A percentile compares a stretch with the other conserved stretches of the same genome.
These are phyloP conservation scores for Silene conica DNA, from an alignment of 148 eudicot species.

Conservation along the genomic window DNA sequence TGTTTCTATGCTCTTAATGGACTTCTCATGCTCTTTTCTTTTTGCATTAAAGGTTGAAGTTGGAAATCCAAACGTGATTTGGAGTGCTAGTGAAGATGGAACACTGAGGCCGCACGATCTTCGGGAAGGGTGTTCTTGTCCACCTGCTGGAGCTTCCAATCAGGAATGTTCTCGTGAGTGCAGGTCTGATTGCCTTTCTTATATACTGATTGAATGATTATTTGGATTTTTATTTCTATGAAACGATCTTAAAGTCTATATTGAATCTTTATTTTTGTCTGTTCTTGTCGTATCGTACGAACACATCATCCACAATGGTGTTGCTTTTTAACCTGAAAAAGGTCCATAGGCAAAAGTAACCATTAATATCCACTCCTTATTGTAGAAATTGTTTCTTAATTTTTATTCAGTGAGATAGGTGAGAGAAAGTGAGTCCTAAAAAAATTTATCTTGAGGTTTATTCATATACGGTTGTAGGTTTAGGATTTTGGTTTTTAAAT, in stretches of 20 bases:
- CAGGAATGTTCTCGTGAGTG: slow-evolving; percentile 88
- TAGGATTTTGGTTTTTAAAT: no score
- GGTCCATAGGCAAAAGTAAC: no score
- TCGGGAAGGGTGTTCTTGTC: slow-evolving; percentile 87
- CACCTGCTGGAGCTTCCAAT: slow-evolving; percentile 74
- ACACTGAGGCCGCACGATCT: slow-evolving; percentile 96
- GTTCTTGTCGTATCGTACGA: background rate
- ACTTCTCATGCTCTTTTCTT: background rate
- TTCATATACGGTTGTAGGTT: background rate
- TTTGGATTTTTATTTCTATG: background rate
- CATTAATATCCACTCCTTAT: no score
- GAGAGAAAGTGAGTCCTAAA: background rate
- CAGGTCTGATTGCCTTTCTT: slow-evolving; percentile 9
- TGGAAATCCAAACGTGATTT: slow-evolving; percentile 91
- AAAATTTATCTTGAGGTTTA: background rate
- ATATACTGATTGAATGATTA: background rate
- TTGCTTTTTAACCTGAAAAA: no score
- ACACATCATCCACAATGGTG: no score
- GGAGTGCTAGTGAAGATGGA: slow-evolving; percentile 99
- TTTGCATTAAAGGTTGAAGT: slow-evolving; percentile 64
- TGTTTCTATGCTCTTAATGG: slow-evolving; percentile 7
- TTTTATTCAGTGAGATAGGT: no score
- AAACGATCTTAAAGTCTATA: background rate
- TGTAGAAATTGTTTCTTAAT: no score
- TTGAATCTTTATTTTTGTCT: background rate